Percentiles rank a stretch among this genome's conserved stretches.
Evolutionary conservation across 148 eudicot genomes (phyloP).

Genomic region (Dysphania ambrosioides): DNA sequence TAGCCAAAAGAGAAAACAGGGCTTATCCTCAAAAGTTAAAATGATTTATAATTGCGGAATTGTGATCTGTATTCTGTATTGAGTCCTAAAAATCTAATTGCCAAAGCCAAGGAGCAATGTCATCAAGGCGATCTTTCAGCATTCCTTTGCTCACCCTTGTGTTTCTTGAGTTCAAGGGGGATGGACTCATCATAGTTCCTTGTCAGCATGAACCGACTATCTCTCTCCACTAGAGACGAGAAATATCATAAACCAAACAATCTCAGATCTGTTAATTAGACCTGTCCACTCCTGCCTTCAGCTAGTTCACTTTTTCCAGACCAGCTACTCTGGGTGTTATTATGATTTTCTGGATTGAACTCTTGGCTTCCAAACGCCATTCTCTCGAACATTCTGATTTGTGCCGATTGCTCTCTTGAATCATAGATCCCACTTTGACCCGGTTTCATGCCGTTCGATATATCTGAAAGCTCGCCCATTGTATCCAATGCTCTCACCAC

Average conservation of each 20-base stretch:
- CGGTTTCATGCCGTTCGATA: slow-evolving; percentile 88
- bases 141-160: neutral
- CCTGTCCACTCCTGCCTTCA: slow-evolving; percentile 24
- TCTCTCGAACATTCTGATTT: slow-evolving; percentile 80
- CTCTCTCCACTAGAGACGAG: slow-evolving; percentile 11
- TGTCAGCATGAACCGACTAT: slow-evolving; percentile 6
- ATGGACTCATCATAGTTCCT: neutral
- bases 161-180: slow-evolving; percentile 2
- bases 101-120: slow-evolving; percentile 11
- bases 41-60: slow-evolving; percentile 6
- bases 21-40: neutral
- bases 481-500: slow-evolving; percentile 83
- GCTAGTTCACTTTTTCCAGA: slow-evolving; percentile 28
- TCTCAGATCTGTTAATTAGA: slow-evolving; percentile 1
- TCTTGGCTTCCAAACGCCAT: slow-evolving; percentile 97
- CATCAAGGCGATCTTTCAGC: slow-evolving; percentile 6
- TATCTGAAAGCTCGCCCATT: slow-evolving; percentile 54
- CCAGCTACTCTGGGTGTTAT: slow-evolving; percentile 54
- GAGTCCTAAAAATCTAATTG: slow-evolving; percentile 5
- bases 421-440: slow-evolving; percentile 76
- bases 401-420: slow-evolving; percentile 84
- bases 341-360: slow-evolving; percentile 48
- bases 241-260: slow-evolving; percentile 1
- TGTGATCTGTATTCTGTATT: neutral
- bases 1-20: slow-evolving; percentile 5